phyloP scores from a whole-genome alignment of 2,329 filamentous ascomycete species.

The Aspergillus costaricaensis region DNA sequence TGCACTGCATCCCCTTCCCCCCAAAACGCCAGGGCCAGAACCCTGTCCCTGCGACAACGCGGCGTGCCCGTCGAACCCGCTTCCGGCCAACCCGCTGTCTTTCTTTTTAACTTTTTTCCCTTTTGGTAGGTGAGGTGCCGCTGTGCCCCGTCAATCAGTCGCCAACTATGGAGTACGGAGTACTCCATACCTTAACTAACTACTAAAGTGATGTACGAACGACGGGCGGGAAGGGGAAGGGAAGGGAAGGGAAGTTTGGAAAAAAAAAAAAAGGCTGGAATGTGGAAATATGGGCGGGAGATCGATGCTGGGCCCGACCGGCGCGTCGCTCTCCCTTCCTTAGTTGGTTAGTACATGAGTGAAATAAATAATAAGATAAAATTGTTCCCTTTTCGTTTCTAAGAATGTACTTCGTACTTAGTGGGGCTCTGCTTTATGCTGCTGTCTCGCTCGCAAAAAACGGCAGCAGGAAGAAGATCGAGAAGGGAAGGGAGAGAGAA shows the following conservation, averaged over 20 bases:
- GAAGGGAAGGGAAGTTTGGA: too few species aligned
- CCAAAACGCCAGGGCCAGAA: slow-evolving; percentile 3
- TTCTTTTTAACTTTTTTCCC: too few species aligned
- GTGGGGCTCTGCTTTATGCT: slow-evolving; percentile 3
- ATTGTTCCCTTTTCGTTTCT: too few species aligned
- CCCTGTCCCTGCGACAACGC: slow-evolving; percentile 1
- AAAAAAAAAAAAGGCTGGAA: not conserved
- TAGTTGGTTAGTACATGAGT: too few species aligned
- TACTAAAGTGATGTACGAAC: not conserved
- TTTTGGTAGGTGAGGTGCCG: too few species aligned
- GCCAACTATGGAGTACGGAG: not conserved
- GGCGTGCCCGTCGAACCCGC: not conserved
- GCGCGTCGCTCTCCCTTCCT: not conserved
- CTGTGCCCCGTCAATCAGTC: too few species aligned
- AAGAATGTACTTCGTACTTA: not conserved
- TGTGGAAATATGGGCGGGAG: not conserved
- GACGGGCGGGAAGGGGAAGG: not conserved
- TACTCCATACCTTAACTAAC: too few species aligned
- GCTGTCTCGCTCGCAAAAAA: not conserved
- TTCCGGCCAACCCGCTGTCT: slow-evolving; percentile 2
- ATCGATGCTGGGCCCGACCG: not conserved
- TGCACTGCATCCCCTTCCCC: not conserved
- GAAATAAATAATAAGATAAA: too few species aligned
- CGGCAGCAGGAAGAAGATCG: too few species aligned
- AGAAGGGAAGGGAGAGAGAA: not conserved